A percentile compares a stretch with the other conserved stretches of the same genome.
Evolutionary conservation across 345 rosid species (phyloP).

Genomic region (Eucalyptus pauciflora): DNA sequence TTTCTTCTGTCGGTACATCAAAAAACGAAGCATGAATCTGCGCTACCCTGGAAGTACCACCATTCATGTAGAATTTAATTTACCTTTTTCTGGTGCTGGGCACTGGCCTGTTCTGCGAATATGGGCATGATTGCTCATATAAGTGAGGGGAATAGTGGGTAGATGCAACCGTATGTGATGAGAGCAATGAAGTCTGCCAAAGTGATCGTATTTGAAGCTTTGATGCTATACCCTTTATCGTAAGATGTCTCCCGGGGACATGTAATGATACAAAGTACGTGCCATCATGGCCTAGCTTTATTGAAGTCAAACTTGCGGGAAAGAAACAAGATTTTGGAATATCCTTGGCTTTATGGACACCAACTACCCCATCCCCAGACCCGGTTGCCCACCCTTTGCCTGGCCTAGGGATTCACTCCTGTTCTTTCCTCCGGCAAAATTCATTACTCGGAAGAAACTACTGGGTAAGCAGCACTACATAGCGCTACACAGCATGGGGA

Average conservation of each 20-base stretch:
- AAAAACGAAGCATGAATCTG: not conserved
- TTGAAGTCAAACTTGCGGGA: not conserved
- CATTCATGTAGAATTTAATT: not conserved
- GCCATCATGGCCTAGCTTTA: not conserved
- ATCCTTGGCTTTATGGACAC: not conserved
- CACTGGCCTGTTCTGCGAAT: not conserved
- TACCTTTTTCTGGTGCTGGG: not conserved
- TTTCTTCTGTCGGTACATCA: not conserved
- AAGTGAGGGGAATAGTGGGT: not conserved
- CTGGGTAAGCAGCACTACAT: not conserved
- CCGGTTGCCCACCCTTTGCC: not conserved
- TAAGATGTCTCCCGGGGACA: not conserved
- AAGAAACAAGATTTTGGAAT: not conserved
- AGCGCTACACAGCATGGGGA: not conserved
- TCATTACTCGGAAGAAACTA: not conserved
- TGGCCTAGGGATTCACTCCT: not conserved
- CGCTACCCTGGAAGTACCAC: not conserved
- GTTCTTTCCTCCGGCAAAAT: not conserved
- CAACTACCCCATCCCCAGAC: not conserved
- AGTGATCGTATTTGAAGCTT: not conserved
- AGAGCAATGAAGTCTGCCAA: not conserved
- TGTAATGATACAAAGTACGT: not conserved
- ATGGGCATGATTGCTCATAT: not conserved
- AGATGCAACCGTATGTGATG: not conserved
- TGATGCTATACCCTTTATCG: not conserved